These are phyloP conservation scores for Eucalyptus globulus DNA, from an alignment of 345 rosid species.

Conservation along the genomic window DNA sequence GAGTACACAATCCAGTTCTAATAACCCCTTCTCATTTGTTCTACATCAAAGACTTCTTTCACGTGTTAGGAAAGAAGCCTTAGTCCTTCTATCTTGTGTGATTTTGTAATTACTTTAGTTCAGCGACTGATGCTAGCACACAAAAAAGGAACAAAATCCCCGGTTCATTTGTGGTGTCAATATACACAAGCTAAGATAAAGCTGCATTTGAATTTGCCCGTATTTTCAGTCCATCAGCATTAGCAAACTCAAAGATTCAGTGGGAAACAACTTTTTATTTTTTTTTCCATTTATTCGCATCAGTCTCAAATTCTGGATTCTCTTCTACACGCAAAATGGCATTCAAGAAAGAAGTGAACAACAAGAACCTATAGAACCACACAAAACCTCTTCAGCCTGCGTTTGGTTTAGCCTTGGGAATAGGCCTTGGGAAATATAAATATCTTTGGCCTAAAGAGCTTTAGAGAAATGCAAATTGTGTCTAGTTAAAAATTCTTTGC, in stretches of 20 bases:
- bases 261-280: not conserved
- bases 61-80: not conserved
- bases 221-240: not conserved
- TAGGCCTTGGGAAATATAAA: rapidly evolving
- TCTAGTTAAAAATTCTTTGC: rapidly evolving
- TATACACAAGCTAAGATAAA: not conserved
- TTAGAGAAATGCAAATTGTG: rapidly evolving
- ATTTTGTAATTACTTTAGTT: not conserved
- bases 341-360: not conserved
- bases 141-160: not conserved
- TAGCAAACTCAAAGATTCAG: not conserved
- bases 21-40: not conserved
- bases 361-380: not conserved
- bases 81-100: not conserved
- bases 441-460: rapidly evolving
- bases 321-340: rapidly evolving
- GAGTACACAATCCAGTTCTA: not conserved
- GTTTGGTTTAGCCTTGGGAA: too few species aligned
- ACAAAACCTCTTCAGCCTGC: rapidly evolving
- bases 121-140: not conserved
- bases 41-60: not conserved
- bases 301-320: not conserved
- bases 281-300: too few species aligned
- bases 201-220: not conserved
- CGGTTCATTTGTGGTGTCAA: not conserved